Evolutionary conservation across 192 early-diverging fungal genomes (phyloP).

Genomic region (Umbelopsis vinacea): DNA sequence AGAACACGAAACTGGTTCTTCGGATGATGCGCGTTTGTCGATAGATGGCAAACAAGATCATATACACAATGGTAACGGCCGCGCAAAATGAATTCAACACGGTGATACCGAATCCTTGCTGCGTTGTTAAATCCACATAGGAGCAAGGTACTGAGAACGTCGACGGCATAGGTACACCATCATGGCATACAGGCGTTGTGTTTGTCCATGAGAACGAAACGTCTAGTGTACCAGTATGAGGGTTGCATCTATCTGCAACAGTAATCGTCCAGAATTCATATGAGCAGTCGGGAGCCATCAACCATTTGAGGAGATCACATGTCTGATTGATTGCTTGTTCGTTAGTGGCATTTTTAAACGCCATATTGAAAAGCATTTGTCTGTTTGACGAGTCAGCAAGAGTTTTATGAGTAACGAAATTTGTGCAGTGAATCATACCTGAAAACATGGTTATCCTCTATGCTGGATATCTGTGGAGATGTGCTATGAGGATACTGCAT

Average conservation of each 20-base stretch:
- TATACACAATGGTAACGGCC: slow-evolving; percentile 7
- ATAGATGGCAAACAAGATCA: slow-evolving; percentile 21
- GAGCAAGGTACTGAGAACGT: slow-evolving; percentile 20
- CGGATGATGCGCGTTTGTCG: not conserved
- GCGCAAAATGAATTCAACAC: slow-evolving; percentile 8
- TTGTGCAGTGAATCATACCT: not conserved
- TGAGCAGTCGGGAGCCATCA: slow-evolving; percentile 18
- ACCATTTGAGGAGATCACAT: slow-evolving; percentile 6
- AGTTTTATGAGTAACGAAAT: too few relatives aligned
- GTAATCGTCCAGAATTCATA: slow-evolving; percentile 1
- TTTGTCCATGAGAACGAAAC: slow-evolving; percentile 10
- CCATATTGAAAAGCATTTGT: slow-evolving; percentile 20
- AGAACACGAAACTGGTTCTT: slow-evolving; percentile 17
- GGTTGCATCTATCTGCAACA: not conserved
- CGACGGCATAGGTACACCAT: not conserved
- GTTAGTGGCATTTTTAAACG: slow-evolving; percentile 26
- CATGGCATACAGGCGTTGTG: not conserved
- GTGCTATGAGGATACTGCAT: slow-evolving; percentile 26
- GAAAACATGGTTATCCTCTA: slow-evolving; percentile 20
- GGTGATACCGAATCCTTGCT: slow-evolving; percentile 9
- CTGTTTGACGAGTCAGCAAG: not conserved
- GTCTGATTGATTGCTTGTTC: slow-evolving; percentile 25
- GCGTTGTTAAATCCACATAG: slow-evolving; percentile 6
- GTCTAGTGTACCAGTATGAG: slow-evolving; percentile 1
- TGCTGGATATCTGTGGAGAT: slow-evolving; percentile 3